phyloP scores from a whole-genome alignment of 768 basidiomycete genomes.

The Cubamyces lactineus region DNA sequence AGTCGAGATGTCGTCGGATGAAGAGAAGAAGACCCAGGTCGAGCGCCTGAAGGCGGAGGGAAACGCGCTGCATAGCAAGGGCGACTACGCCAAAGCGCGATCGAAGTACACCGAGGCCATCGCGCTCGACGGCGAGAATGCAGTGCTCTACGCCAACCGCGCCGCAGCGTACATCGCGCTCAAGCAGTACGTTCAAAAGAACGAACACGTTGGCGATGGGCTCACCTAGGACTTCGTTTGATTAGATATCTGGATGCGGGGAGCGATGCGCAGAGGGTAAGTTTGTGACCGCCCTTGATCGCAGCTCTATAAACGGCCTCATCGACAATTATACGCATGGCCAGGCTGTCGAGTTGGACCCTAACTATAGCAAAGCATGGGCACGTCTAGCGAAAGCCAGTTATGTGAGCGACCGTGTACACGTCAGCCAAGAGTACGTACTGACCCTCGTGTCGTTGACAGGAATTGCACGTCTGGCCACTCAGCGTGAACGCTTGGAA shows the following conservation, averaged over 20 bases:
- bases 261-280: conserved; percentile 24
- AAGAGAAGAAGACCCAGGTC: conserved; percentile 12
- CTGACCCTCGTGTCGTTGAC: background rate
- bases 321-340: background rate
- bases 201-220: background rate
- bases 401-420: conserved; percentile 17
- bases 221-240: background rate
- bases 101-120: conserved; percentile 49
- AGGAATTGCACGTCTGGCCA: conserved; percentile 20
- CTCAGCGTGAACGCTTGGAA: conserved; percentile 24
- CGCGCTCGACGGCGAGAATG: conserved; percentile 40
- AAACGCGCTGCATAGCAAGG: conserved; percentile 41
- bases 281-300: background rate
- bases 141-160: conserved; percentile 49
- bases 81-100: conserved; percentile 40
- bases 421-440: background rate
- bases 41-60: conserved; percentile 44
- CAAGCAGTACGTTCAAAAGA: conserved; percentile 37
- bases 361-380: conserved; percentile 32
- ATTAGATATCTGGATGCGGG: conserved; percentile 24
- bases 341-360: conserved; percentile 30
- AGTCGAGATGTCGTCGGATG: conserved; percentile 15
- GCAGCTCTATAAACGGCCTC: background rate
- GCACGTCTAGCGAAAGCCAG: conserved; percentile 26
- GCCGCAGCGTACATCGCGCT: conserved; percentile 43